A percentile compares a stretch with the other conserved stretches of the same genome.
phyloP scores from a whole-genome alignment of 768 basidiomycete species.

The Hygrophoropsis aurantiaca region DNA sequence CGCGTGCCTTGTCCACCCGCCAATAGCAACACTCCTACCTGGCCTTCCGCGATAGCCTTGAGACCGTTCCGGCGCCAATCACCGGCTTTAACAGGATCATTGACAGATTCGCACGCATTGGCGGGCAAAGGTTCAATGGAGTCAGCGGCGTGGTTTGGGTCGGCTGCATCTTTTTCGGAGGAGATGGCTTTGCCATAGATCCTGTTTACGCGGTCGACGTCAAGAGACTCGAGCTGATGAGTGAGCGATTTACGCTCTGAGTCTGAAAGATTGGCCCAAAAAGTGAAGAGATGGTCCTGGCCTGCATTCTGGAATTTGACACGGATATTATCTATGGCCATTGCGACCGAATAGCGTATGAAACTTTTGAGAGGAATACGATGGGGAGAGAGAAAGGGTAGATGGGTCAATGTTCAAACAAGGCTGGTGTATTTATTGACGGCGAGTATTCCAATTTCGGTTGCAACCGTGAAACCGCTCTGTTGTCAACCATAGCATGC shows the following conservation, averaged over 20 bases:
- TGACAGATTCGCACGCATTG: slow-evolving; percentile 64
- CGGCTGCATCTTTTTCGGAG: slow-evolving; percentile 54
- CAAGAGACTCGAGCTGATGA: slow-evolving; percentile 73
- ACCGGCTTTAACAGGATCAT: slow-evolving; percentile 50
- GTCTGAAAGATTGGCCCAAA: slow-evolving; percentile 73
- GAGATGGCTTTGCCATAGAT: slow-evolving; percentile 77
- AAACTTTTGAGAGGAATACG: neutral
- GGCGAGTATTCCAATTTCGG: slow-evolving; percentile 1
- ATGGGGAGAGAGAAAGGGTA: neutral
- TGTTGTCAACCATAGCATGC: neutral
- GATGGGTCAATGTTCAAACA: neutral
- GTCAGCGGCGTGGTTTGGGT: slow-evolving; percentile 41
- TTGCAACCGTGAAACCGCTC: slow-evolving; percentile 2
- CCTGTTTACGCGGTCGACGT: slow-evolving; percentile 89
- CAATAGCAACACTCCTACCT: slow-evolving; percentile 96
- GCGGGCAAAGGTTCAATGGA: slow-evolving; percentile 81
- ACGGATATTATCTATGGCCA: slow-evolving; percentile 59
- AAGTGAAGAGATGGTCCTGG: slow-evolving; percentile 88
- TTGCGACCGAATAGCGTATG: slow-evolving; percentile 27
- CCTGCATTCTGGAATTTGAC: slow-evolving; percentile 73
- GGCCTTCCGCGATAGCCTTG: slow-evolving; percentile 72
- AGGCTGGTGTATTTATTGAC: slow-evolving; percentile 5
- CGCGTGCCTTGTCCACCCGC: slow-evolving; percentile 98
- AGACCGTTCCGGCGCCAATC: slow-evolving; percentile 83
- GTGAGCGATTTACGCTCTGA: slow-evolving; percentile 62